phyloP scores from a whole-genome alignment of 345 rosid species.

The Psidium friedrichsthalianum region DNA sequence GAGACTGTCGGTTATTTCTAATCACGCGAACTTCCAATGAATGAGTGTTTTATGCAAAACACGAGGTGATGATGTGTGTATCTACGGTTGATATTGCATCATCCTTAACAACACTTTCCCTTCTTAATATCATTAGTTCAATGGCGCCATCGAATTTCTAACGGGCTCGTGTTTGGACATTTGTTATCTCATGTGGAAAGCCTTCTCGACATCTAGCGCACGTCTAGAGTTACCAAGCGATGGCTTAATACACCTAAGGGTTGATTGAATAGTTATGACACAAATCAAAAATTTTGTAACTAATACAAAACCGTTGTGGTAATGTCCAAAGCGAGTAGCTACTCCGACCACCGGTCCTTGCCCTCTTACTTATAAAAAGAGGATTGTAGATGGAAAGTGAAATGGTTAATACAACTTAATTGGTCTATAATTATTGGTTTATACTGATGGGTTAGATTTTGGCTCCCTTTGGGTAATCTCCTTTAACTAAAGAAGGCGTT shows the following conservation, averaged over 20 bases:
- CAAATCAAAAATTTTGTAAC: neutral
- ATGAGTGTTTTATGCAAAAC: too few species aligned
- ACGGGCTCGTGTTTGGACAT: neutral
- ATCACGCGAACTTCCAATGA: accelerated
- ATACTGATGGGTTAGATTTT: neutral
- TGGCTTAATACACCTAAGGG: neutral
- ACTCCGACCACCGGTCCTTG: too few species aligned
- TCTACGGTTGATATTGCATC: too few species aligned
- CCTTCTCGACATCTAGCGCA: neutral
- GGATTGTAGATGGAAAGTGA: neutral
- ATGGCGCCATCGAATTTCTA: neutral
- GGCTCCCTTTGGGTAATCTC: neutral
- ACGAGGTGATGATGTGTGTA: too few species aligned
- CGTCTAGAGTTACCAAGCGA: neutral
- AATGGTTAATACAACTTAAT: neutral
- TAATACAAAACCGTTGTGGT: neutral
- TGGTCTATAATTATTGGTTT: neutral
- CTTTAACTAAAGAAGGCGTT: neutral
- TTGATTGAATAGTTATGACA: neutral
- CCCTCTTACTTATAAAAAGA: neutral
- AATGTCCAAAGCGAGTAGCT: neutral
- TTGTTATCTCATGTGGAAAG: neutral
- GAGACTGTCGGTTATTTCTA: too few species aligned
- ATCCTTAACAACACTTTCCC: too few species aligned
- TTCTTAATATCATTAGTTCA: neutral